Evolutionary conservation across 306 rosid species (phyloP).

Genomic region (Vigna reflexopilosa): DNA sequence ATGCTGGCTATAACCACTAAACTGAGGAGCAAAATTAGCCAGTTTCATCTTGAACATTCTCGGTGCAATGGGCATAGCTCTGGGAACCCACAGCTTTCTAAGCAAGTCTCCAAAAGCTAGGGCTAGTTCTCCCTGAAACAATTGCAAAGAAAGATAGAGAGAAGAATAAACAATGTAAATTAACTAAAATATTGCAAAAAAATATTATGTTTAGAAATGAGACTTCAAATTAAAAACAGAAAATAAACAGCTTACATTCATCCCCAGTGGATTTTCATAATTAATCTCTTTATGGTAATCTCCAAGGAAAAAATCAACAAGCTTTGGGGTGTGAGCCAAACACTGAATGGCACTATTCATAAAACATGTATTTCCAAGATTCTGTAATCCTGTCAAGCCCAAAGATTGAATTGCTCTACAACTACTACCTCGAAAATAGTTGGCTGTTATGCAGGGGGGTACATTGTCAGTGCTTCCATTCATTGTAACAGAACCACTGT

Average conservation of each 20-base stretch:
- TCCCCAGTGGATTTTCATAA: conserved; percentile 80
- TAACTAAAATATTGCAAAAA: neutral
- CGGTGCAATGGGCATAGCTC: conserved; percentile 70
- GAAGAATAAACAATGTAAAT: conserved; percentile 8
- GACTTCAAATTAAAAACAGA: conserved; percentile 31
- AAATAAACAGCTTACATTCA: conserved; percentile 64
- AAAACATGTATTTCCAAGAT: conserved; percentile 96
- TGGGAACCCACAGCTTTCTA: conserved; percentile 83
- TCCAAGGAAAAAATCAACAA: conserved; percentile 81
- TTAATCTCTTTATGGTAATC: conserved; percentile 81
- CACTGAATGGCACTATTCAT: conserved; percentile 94
- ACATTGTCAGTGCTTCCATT: conserved; percentile 62
- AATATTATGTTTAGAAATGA: conserved; percentile 2
- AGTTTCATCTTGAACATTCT: conserved; percentile 72
- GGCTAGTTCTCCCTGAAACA: conserved; percentile 87
- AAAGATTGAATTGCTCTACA: conserved; percentile 58
- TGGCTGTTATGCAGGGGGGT: conserved; percentile 44
- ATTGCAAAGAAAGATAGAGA: neutral
- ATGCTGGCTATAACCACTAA: conserved; percentile 85
- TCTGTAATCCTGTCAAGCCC: conserved; percentile 85
- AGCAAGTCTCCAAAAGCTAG: conserved; percentile 83
- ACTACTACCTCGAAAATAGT: conserved; percentile 52
- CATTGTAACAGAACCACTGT: conserved; percentile 46
- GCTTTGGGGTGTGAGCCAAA: conserved; percentile 80
- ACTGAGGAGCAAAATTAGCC: conserved; percentile 81